Base-by-base conservation (phyloP, 768 basidiomycete genomes). In the Sistotremastrum niveocremeum region DNA sequence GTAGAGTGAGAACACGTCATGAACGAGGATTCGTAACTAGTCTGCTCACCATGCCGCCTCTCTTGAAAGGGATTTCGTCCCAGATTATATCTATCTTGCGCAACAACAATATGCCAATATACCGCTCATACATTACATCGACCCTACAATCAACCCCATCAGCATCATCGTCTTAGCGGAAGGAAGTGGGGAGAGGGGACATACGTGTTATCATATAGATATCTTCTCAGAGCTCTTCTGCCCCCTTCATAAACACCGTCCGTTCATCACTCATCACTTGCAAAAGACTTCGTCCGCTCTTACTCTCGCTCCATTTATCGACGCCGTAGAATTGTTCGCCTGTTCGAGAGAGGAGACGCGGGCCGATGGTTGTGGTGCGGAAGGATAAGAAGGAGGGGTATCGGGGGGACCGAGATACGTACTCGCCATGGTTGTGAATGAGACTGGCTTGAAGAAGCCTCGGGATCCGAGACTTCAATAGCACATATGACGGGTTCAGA, bases 351-450 rank as follows among this genome's bases (percentile, higher is more conserved):
- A 91, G 64, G 10, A 89, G 62, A 45, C 66, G 75, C 0, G 84
- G 76, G 0, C 84, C 89, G 7, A 93, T 55, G 12, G 60, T 65
- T 2, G 69, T 66, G 7, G 69, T 55, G 0, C 84, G 40, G 1
- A 64, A 62, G 1, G 81, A 82, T 37, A 79, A 56, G 34, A 81
- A 61, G 2, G 78, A 76, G 30, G 72, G 69, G 50, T 81, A 80
- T 55, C 67, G 65, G 77, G 77, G 5, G 87, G 70, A 9, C 89
- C 89, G 37, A 89, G 67, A 51, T 87, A 81, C 2, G 89, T 89
- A 0, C 87, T 86, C 2, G 88, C 84, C 42, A 91, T 63, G 0
- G 88, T 86, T 46, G 76, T 76, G 60, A 91, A 93, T 59, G 87
- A 88, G 45, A 84, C 71, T 1, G 88, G 85, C 2, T 79, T 68